phyloP scores from a whole-genome alignment of 1,139 yeast species.

The Lodderomyces orthopsilosis region DNA sequence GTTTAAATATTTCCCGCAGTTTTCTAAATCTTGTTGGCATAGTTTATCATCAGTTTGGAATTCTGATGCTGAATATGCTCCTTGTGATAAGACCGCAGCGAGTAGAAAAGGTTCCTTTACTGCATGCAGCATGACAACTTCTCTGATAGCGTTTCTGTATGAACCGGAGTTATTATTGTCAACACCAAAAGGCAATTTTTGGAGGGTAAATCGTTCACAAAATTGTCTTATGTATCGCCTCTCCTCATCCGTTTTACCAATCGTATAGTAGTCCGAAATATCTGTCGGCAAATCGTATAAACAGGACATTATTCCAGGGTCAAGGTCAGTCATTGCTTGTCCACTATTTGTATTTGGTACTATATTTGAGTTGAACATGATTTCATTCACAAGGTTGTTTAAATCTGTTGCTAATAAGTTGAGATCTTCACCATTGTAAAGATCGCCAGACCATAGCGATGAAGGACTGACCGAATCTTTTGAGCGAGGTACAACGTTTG shows the following conservation, averaged over 20 bases:
- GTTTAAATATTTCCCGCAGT: constrained; percentile 56
- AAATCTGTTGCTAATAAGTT: constrained; percentile 31
- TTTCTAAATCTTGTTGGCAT: constrained; percentile 34
- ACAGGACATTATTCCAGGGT: constrained; percentile 1
- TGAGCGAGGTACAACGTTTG: neutral
- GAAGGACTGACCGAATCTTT: neutral
- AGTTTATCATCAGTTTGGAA: constrained; percentile 24
- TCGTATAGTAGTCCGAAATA: constrained; percentile 21
- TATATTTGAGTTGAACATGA: constrained; percentile 25
- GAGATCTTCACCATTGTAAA: constrained; percentile 26
- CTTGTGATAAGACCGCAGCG: constrained; percentile 65
- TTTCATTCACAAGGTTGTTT: constrained; percentile 32
- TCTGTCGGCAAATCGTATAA: constrained; percentile 21
- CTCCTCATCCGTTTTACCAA: constrained; percentile 35
- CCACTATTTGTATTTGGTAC: constrained; percentile 5
- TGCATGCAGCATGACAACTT: constrained; percentile 55
- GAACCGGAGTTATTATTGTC: constrained; percentile 24
- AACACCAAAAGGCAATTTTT: constrained; percentile 58
- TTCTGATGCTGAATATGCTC: constrained; percentile 47
- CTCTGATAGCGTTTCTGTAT: constrained; percentile 54
- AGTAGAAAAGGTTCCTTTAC: constrained; percentile 53
- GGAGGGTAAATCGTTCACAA: constrained; percentile 50
- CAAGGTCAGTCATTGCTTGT: constrained; percentile 1
- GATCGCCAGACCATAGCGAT: constrained; percentile 4
- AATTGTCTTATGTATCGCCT: constrained; percentile 49